phyloP scores from a whole-genome alignment of 768 basidiomycete species.

The Boletus fagicola region DNA sequence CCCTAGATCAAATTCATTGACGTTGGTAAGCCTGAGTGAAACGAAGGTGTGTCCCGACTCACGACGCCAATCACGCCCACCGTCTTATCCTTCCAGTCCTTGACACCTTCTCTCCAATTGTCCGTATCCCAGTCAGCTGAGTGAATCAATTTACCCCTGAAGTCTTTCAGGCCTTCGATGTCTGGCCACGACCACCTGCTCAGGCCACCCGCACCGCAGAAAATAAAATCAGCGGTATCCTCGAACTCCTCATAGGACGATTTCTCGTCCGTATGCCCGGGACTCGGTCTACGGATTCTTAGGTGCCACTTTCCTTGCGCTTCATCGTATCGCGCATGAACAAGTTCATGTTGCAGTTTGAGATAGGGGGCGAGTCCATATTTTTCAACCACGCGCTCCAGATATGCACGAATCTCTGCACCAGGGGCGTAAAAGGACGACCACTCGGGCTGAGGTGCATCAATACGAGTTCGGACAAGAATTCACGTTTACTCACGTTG shows the following conservation, averaged over 20 bases:
- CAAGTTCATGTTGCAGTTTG: constrained; percentile 54
- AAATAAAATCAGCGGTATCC: constrained; percentile 55
- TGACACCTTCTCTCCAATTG: constrained; percentile 45
- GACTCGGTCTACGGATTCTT: constrained; percentile 39
- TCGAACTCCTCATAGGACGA: constrained; percentile 43
- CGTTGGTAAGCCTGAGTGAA: not conserved
- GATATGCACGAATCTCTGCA: constrained; percentile 54
- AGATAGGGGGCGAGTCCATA: constrained; percentile 54
- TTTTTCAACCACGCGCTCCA: constrained; percentile 53
- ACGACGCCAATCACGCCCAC: constrained; percentile 64
- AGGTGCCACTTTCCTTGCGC: constrained; percentile 55
- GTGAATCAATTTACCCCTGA: constrained; percentile 58
- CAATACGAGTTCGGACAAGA: not conserved
- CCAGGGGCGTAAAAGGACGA: constrained; percentile 60
- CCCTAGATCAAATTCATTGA: too few species aligned
- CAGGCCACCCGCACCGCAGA: constrained; percentile 52
- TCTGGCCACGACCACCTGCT: constrained; percentile 69
- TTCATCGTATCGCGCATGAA: constrained; percentile 50
- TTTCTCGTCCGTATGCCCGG: constrained; percentile 12
- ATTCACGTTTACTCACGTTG: constrained; percentile 36
- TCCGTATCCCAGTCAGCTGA: constrained; percentile 59
- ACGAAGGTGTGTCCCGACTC: not conserved
- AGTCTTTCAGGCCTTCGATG: constrained; percentile 54
- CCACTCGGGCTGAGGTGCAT: constrained; percentile 49
- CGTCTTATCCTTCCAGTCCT: constrained; percentile 49